phyloP scores from a whole-genome alignment of 2,329 filamentous ascomycete species.

The Trichoderma hamatum region DNA sequence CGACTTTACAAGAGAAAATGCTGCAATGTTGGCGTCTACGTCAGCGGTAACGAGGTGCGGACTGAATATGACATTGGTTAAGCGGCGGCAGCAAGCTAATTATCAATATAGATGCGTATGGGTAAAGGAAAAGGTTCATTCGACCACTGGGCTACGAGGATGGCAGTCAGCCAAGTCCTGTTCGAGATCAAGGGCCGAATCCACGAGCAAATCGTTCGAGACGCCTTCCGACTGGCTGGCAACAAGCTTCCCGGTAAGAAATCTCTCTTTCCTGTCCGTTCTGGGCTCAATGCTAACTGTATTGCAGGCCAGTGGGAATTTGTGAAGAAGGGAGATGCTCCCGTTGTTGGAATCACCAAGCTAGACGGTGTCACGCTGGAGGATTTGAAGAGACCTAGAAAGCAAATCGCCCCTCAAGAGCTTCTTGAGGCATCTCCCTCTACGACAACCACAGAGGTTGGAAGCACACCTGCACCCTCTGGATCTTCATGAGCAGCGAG shows the following conservation, averaged over 20 bases:
- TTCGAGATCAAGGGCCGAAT: slow-evolving; percentile 91
- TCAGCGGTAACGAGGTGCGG: slow-evolving; percentile 85
- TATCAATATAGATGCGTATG: slow-evolving; percentile 74
- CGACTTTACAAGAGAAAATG: slow-evolving; percentile 87
- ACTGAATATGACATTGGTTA: background rate
- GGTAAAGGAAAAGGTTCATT: slow-evolving; percentile 98
- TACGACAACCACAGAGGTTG: slow-evolving; percentile 40
- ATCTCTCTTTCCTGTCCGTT: background rate
- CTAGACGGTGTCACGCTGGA: slow-evolving; percentile 82
- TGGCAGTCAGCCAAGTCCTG: slow-evolving; percentile 86
- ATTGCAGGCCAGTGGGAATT: slow-evolving; percentile 80
- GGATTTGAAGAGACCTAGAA: slow-evolving; percentile 78
- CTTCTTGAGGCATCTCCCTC: slow-evolving; percentile 41
- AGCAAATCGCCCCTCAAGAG: slow-evolving; percentile 58
- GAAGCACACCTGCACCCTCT: slow-evolving; percentile 41
- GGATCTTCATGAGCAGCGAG: slow-evolving; percentile 32
- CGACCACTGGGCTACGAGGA: slow-evolving; percentile 91
- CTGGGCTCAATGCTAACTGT: slow-evolving; percentile 30
- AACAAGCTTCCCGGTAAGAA: slow-evolving; percentile 87
- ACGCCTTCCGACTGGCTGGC: slow-evolving; percentile 91
- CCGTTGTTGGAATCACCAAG: slow-evolving; percentile 92
- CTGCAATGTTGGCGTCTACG: slow-evolving; percentile 93
- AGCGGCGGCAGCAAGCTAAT: background rate
- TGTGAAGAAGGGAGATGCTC: slow-evolving; percentile 86
- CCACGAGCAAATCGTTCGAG: slow-evolving; percentile 91